Conservation (phyloP, 179 eudicot genomes). For the Carnegiea gigantea region DNA sequence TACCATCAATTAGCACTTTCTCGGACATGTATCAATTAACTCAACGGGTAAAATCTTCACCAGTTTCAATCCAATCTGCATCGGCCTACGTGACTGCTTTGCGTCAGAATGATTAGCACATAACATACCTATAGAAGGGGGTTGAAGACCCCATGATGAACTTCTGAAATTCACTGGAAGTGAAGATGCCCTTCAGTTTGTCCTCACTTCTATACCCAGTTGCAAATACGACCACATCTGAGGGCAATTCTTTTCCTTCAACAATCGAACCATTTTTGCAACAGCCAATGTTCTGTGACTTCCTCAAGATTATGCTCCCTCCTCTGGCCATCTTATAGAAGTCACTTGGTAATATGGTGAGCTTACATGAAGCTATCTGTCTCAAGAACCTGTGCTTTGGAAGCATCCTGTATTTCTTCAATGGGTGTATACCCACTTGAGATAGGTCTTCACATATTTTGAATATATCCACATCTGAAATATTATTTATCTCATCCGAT, state of each 20-base stretch:
- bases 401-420: conserved; percentile 31
- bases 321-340: not conserved
- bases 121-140: not conserved
- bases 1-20: not conserved
- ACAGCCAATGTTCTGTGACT: not conserved
- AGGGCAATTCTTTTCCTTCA: conserved; percentile 16
- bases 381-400: conserved; percentile 19
- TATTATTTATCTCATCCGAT: not conserved
- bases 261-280: not conserved
- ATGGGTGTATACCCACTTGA: conserved; percentile 32
- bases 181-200: conserved; percentile 20
- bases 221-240: conserved; percentile 40
- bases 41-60: not conserved
- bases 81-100: too few species aligned
- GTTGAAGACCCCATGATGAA: not conserved
- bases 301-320: conserved; percentile 11
- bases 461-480: conserved; percentile 36
- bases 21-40: not conserved
- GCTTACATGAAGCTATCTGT: not conserved
- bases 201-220: conserved; percentile 36
- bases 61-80: not conserved
- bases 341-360: not conserved
- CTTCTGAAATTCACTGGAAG: not conserved
- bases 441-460: conserved; percentile 32
- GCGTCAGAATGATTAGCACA: too few species aligned